Base-by-base conservation (phyloP, 208 protist genomes). In the Crithidia thermophila region DNA sequence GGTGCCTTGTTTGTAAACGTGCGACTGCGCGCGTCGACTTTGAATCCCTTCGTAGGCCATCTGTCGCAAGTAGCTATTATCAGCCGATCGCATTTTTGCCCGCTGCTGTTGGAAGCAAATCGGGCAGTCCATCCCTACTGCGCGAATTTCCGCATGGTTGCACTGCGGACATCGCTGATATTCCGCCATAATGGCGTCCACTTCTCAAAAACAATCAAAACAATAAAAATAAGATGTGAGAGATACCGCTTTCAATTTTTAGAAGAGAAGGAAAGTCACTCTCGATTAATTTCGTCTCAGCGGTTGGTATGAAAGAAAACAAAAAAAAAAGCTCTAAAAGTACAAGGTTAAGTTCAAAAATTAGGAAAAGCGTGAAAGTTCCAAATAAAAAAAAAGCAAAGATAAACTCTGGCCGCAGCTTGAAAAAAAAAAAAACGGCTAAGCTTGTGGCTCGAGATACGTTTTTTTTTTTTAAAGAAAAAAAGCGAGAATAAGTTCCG, bases 101-200 rank as follows among this genome's bases (percentile, higher is more conserved):
- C 67, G 52, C 59, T 62, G 59, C 34, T 74, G 27, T 51, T 67
- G 21, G 45, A 49, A 67, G 42, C 36, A 59, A 36, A 53, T 43
- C 1, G 59, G 42, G 31, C 59, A 65, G 37, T 65, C 59, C 14
- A 53, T 45, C 0, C 46, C 59, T n/a, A 43, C 45, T 6, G 4
- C 31, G 0, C 34, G 27, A 51, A 51, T 43, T 43, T 65, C 34
- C 6, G 59, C 13, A 23, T 53, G 46, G 9, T 20, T 65, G 45
- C 59, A 53, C 6, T 51, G 21, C 18, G 59, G 14, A n/a, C 46
- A 53, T 21, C 16, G 18, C 13, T 39, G 6, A 33, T 43, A 45
- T 4, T 74, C 49, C 13, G 36, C 31, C 67, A 74, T 74, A 39
- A 27, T 20, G 6, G n/a, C n/a, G n/a, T n/a, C n/a, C n/a, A n/a